Evolutionary conservation across 2,329 filamentous ascomycete genomes (phyloP), one percentile per base, ranked within the genome.

Genomic region (Stagonosporopsis tanaceti): DNA sequence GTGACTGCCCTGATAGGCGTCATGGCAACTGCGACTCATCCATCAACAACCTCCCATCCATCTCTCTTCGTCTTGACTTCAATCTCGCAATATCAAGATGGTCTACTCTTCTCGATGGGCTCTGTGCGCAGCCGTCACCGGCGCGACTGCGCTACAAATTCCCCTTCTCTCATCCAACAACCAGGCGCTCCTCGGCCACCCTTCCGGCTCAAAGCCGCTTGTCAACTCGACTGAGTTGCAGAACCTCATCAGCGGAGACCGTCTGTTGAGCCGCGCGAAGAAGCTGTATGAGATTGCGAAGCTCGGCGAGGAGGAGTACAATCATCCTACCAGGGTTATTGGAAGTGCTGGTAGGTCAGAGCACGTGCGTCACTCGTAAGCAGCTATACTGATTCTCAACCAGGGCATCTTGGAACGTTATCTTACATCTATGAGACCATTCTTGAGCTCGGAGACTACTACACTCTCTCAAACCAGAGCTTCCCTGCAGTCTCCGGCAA

Each of bases 251-350:
- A 75, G 71, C 15, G 67, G 67, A 15, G 69, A 77, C 14, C 64
- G 69, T 22, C 57, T 78, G 28, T 63, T 74, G 52, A 53, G 53
- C 12, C 67, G 73, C 28, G 69, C 75, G 8, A 71, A 76, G 62
- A 71, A 74, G 60, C 57, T 80, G 47, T 78, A 76, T 47, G 69
- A 75, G 51, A 75, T 78, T 39, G 78, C 78, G 3, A 79, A 79
- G 59, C 71, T 79, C 44, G 75, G 77, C 6, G 74, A 77, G 11
- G 64, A 66, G 9, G 78, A 77, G 41, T 78, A 79, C 66, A 77
- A 79, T 48, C 76, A 77, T 42, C 79, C 78, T n/a, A 75, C 79
- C 8, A 71, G 75, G 59, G 72, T 76, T 17, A 76, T 76, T 42
- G 73, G 73, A 25, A 74, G 72, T 61, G 71, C 63, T 56, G 73